phyloP scores from a whole-genome alignment of 176 grass and related monocot genomes.

The Oryza glaberrima region DNA sequence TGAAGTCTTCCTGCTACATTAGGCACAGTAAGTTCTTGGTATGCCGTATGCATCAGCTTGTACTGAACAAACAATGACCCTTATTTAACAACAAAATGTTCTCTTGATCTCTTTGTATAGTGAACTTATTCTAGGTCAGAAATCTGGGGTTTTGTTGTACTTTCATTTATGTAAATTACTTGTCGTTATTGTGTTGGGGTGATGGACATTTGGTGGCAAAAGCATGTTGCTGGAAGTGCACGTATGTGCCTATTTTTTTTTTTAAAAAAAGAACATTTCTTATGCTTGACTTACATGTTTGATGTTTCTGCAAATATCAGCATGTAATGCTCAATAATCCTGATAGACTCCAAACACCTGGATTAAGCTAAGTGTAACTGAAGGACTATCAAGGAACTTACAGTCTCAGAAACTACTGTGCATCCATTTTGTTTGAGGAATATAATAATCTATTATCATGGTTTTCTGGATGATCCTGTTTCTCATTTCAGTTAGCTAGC shows the following conservation, averaged over 20 bases:
- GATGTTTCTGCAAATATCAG: conserved; percentile 22
- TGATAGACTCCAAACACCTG: not conserved
- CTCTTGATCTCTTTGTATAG: not conserved
- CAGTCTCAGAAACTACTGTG: not conserved
- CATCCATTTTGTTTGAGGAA: not conserved
- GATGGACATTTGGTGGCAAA: conserved; percentile 10
- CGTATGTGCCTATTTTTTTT: not conserved
- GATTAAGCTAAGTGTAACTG: not conserved
- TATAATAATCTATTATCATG: not conserved
- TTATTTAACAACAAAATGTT: conserved; percentile 2
- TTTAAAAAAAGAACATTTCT: not conserved
- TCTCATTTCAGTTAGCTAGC: not conserved
- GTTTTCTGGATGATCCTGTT: not conserved
- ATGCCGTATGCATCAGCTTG: not conserved
- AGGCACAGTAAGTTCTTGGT: not conserved
- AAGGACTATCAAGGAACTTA: not conserved
- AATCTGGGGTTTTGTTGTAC: not conserved
- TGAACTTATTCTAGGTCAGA: not conserved
- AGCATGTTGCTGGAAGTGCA: conserved; percentile 9
- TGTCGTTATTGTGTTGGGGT: not conserved
- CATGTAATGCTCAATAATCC: conserved; percentile 13
- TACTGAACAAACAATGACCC: conserved; percentile 16
- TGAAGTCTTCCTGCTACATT: not conserved
- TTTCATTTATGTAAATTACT: not conserved
- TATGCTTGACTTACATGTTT: not conserved